Conservation (phyloP, 2,329 filamentous ascomycete species). For the Diaporthe destruens region DNA sequence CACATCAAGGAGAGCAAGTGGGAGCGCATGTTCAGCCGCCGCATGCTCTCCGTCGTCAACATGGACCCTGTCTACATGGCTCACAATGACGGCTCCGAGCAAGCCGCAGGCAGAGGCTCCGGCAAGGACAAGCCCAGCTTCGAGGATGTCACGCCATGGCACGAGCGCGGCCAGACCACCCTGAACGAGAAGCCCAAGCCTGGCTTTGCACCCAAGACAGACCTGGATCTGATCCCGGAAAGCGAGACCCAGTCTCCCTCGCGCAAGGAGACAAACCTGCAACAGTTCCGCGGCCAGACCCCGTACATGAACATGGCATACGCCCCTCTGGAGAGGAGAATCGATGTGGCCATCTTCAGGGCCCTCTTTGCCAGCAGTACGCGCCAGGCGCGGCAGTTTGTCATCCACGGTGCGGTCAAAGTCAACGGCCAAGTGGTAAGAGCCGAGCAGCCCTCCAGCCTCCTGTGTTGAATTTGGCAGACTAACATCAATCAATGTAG, state of each 20-base stretch:
- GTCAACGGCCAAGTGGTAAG: constrained; percentile 95
- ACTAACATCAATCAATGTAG: constrained; percentile 58
- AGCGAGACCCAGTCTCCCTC: constrained; percentile 37
- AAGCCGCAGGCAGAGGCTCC: constrained; percentile 85
- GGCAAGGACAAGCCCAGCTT: constrained; percentile 63
- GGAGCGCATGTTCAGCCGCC: constrained; percentile 90
- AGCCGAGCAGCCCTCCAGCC: constrained; percentile 7
- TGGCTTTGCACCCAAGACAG: constrained; percentile 17
- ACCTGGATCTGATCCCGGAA: constrained; percentile 6
- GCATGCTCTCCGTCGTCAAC: constrained; percentile 83
- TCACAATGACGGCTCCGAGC: constrained; percentile 81
- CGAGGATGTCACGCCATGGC: constrained; percentile 40
- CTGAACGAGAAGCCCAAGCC: constrained; percentile 41
- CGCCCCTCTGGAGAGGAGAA: constrained; percentile 87
- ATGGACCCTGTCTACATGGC: constrained; percentile 89
- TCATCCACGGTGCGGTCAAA: constrained; percentile 91
- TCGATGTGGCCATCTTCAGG: constrained; percentile 95
- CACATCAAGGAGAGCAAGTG: constrained; percentile 94
- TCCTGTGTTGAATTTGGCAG: neutral
- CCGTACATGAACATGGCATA: constrained; percentile 98
- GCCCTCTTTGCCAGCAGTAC: constrained; percentile 94
- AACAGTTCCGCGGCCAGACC: constrained; percentile 61
- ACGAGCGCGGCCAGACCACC: constrained; percentile 44
- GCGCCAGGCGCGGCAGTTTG: constrained; percentile 92
- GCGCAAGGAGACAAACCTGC: constrained; percentile 44